Base-by-base conservation (phyloP, 2,329 filamentous ascomycete genomes). In the Tolypocladium cylindrosporum region DNA sequence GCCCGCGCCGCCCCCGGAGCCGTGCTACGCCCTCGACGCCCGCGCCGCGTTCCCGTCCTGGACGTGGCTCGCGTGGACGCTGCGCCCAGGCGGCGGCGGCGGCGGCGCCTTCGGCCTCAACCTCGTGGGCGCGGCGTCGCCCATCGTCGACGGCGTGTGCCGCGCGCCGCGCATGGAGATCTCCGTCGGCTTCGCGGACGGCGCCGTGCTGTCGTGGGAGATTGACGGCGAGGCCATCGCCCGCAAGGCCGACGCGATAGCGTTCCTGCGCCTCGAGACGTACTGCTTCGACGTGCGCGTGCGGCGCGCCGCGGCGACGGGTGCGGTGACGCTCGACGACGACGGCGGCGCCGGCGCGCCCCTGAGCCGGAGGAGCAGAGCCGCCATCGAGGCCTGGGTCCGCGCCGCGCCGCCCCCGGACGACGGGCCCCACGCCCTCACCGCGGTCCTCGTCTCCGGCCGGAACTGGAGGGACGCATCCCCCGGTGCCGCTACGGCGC, bases 31-130 rank as follows among this genome's bases (percentile, higher is more conserved):
- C 42, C 63, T 67, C 19, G 65, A 58, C 27, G 39, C 54, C 19
- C 51, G n/a, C 27, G 55, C 42, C 8, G 55, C 63, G 3, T 72
- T 69, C 51, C 72, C 72, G 2, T 74, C 72, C 0, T 74, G 72
- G 72, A 71, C 70, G 4, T 74, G 72, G 72, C 67, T 74, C 8
- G 65, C 70, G 4, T 74, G 72, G 72, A 66, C 65, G 34, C 60
- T 67, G 9, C 65, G 69, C 4, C n/a, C n/a, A n/a, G n/a, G n/a
- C n/a, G n/a, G n/a, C n/a, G n/a, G n/a, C n/a, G 37, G 36, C 2
- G 50, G 58, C 41, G 36, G 60, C 27, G 54, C 58, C 41, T 69
- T 74, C 59, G 65, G 65, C 56, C 66, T 73, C 51, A 68, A 66
- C 52, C 66, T 71, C 57, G 65, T 71, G 5, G 64, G 62, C 27